Percentiles rank a stretch among this genome's conserved stretches.
These are phyloP conservation scores for Botrytis fragariae DNA, from an alignment of 2,329 filamentous ascomycete genomes.

Conservation along the genomic window DNA sequence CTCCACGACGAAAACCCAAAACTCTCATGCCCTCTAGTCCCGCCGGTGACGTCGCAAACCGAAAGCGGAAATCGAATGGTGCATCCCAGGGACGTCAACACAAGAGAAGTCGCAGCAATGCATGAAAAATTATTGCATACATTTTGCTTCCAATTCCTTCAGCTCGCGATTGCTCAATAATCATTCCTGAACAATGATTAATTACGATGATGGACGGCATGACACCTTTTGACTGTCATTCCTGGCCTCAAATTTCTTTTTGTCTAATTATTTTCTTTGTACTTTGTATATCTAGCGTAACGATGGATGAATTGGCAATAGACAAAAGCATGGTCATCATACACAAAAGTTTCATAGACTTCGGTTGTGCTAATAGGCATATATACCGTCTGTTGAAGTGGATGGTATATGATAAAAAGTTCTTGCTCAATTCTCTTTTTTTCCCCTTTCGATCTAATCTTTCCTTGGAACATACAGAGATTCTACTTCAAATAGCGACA, in stretches of 20 bases:
- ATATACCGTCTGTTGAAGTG: constrained; percentile 3
- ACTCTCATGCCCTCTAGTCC: constrained; percentile 27
- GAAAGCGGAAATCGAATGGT: constrained; percentile 32
- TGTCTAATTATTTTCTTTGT: constrained; percentile 1
- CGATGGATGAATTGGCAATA: not conserved
- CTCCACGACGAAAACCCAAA: constrained; percentile 55
- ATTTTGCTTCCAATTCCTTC: not conserved
- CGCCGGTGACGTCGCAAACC: constrained; percentile 26
- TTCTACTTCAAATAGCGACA: not conserved
- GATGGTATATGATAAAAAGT: not conserved
- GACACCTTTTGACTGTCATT: constrained; percentile 20
- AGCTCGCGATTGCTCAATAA: not conserved
- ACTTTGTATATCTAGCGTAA: constrained; percentile 1
- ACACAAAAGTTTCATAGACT: constrained; percentile 5
- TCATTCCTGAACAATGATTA: constrained; percentile 12
- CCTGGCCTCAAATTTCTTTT: constrained; percentile 18
- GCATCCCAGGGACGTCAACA: constrained; percentile 31
- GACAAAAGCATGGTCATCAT: constrained; percentile 16
- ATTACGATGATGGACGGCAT: constrained; percentile 22
- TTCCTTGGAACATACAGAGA: not conserved
- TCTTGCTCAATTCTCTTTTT: not conserved
- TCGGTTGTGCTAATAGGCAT: not conserved
- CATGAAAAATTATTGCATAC: not conserved
- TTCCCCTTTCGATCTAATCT: not conserved
- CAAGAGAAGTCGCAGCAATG: constrained; percentile 34